A percentile compares a stretch with the other conserved stretches of the same genome.
phyloP scores from a whole-genome alignment of 2,329 filamentous ascomycete genomes.

The Monilinia vaccinii-corymbosi region DNA sequence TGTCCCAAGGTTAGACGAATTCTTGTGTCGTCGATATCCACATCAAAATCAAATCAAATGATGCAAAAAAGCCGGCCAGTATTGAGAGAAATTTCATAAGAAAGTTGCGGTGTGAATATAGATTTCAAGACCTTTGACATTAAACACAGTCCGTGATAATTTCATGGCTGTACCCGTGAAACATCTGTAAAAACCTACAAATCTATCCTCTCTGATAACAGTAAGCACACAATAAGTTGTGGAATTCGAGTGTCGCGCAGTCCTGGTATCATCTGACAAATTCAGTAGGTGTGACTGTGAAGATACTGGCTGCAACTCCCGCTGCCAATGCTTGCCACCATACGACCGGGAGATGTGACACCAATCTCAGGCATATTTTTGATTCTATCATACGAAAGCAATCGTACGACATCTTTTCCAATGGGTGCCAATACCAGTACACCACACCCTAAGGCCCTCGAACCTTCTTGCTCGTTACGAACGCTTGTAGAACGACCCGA shows the following conservation, averaged over 20 bases:
- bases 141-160: constrained; percentile 52
- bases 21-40: constrained; percentile 1
- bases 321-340: constrained; percentile 58
- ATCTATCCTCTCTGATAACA: constrained; percentile 34
- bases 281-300: constrained; percentile 60
- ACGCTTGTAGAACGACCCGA: constrained; percentile 44
- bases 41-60: not conserved
- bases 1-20: not conserved
- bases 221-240: constrained; percentile 29
- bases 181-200: constrained; percentile 37
- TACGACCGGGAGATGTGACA: constrained; percentile 42
- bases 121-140: constrained; percentile 15
- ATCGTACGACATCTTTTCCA: constrained; percentile 57
- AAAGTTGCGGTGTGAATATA: constrained; percentile 4
- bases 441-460: constrained; percentile 39
- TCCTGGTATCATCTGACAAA: constrained; percentile 43
- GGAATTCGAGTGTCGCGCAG: constrained; percentile 23
- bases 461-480: constrained; percentile 41
- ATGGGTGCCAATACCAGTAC: constrained; percentile 29
- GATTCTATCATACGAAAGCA: constrained; percentile 57
- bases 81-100: not conserved
- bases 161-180: constrained; percentile 49
- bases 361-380: constrained; percentile 51
- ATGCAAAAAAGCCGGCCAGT: not conserved
- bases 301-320: constrained; percentile 50